Evolutionary conservation across 805 yeast species (phyloP), one percentile per base, ranked within the genome.

Genomic region (Candida multigemmis): DNA sequence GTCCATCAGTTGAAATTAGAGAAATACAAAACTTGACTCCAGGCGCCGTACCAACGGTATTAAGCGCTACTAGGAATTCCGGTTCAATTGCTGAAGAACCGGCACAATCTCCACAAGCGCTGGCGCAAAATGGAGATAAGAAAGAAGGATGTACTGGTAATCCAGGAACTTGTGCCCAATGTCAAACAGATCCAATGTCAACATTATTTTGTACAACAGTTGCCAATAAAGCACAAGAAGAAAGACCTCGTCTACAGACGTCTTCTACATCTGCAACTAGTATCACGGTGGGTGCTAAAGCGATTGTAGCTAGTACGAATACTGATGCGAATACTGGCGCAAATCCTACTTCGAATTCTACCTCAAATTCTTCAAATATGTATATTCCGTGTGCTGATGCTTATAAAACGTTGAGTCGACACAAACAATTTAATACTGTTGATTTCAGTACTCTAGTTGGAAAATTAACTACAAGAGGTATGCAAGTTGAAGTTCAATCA

Each of bases 361-460:
- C 19, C 10, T n/a, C 38, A 35, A 16, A 29, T 10, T 32, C 33
- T 21, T 20, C 42, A 3, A 19, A 60, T 26, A 70, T 74, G 42
- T 86, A 74, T 38, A 83, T 86, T 25, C 94, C 96, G 2, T 80
- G 91, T 45, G 75, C 87, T 9, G 94, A 86, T 42, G 95, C 96
- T 1, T 86, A 84, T 55, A 80, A 77, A 52, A 83, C 94, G 3
- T 65, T 87, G 27, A 75, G 87, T 17, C 63, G 94, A 31, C 95
- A 85, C 50, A 78, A 79, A 42, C 73, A 76, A 39, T 84, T 84
- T 54, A 68, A 71, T 32, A 61, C 72, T 6, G 83, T 78, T 12
- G 91, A 83, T 36, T 74, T 84, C 44, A 71, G 80, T 29, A 71
- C 76, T 2, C 59, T 84, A 35, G 86, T 84, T 4, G 81, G 81